Evolutionary conservation across 2,329 filamentous ascomycete genomes (phyloP).

Genomic region (Xenosphaeropsis pyriputrescens): DNA sequence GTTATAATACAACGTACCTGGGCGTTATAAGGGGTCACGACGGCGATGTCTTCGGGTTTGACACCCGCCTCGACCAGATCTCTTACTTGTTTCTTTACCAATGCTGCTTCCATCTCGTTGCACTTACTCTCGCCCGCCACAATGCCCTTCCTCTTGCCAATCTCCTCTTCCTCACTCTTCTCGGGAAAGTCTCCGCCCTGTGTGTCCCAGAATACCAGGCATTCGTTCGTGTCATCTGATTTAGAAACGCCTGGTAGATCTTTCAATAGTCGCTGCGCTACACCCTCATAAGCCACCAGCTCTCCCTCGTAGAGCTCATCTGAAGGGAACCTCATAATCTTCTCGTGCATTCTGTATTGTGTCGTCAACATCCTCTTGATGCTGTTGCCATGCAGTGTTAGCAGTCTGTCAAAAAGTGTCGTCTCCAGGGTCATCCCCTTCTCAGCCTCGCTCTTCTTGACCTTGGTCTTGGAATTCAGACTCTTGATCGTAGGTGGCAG

Average conservation of each 20-base stretch:
- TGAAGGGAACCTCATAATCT: conserved; percentile 90
- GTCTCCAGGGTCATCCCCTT: conserved; percentile 57
- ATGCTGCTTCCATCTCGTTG: conserved; percentile 77
- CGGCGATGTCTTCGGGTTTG: conserved; percentile 70
- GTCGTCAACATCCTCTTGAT: conserved; percentile 95
- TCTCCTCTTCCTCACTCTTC: conserved; percentile 59
- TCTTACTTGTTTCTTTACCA: conserved; percentile 67
- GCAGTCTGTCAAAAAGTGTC: conserved; percentile 84
- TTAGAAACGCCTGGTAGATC: conserved; percentile 61
- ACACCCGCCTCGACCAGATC: conserved; percentile 69
- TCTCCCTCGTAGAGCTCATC: conserved; percentile 73
- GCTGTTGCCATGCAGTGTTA: conserved; percentile 62
- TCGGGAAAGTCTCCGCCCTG: conserved; percentile 89
- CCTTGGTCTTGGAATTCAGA: conserved; percentile 32
- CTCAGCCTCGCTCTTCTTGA: conserved; percentile 18
- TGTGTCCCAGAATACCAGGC: conserved; percentile 88
- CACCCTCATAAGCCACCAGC: conserved; percentile 66
- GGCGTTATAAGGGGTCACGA: conserved; percentile 93
- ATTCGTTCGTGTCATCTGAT: conserved; percentile 76
- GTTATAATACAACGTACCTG: conserved; percentile 37
- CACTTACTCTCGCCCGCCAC: conserved; percentile 64
- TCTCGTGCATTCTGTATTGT: conserved; percentile 96
- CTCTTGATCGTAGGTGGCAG: conserved; percentile 91
- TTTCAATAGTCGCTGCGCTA: conserved; percentile 59
- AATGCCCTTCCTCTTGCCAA: conserved; percentile 27